A percentile compares a stretch with the other conserved stretches of the same genome.
Conservation (phyloP, 1,284 basidiomycete genomes). For the Irpex lacteus region DNA sequence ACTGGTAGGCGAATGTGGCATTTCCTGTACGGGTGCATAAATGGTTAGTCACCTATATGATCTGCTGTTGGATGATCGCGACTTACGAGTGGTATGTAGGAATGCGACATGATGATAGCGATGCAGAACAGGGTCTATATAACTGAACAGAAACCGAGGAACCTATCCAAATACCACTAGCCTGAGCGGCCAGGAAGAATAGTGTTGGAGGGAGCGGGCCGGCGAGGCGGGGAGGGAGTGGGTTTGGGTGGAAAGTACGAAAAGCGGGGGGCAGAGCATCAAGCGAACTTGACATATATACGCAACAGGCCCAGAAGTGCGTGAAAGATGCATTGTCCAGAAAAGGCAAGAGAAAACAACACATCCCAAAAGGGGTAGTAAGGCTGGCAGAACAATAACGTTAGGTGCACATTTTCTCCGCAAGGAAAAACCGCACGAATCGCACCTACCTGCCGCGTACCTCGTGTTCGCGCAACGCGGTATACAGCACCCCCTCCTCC, state of each 20-base stretch:
- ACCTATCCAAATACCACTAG: background rate
- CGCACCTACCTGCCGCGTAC: background rate
- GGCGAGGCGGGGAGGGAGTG: background rate
- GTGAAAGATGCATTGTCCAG: conserved; percentile 12
- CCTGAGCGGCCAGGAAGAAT: background rate
- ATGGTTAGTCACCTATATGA: background rate
- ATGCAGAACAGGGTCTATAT: background rate
- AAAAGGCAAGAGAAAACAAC: conserved; percentile 12
- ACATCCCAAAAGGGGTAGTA: conserved; percentile 8
- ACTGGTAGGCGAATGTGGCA: conserved; percentile 23
- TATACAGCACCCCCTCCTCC: background rate
- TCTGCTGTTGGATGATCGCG: background rate
- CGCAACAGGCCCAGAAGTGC: conserved; percentile 8
- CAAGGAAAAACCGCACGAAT: background rate
- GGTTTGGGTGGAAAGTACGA: conserved; percentile 5
- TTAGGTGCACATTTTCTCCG: background rate
- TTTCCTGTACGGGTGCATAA: conserved; percentile 5
- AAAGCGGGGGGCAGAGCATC: conserved; percentile 2
- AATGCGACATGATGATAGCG: conserved; percentile 8
- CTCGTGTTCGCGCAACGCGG: conserved; percentile 1
- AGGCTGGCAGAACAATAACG: background rate
- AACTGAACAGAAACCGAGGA: background rate
- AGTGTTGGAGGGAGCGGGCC: background rate
- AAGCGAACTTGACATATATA: background rate
- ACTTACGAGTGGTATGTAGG: conserved; percentile 11